These are phyloP conservation scores for Paxillus ammoniavirescens DNA, from an alignment of 768 basidiomycete species.

Conservation along the genomic window DNA sequence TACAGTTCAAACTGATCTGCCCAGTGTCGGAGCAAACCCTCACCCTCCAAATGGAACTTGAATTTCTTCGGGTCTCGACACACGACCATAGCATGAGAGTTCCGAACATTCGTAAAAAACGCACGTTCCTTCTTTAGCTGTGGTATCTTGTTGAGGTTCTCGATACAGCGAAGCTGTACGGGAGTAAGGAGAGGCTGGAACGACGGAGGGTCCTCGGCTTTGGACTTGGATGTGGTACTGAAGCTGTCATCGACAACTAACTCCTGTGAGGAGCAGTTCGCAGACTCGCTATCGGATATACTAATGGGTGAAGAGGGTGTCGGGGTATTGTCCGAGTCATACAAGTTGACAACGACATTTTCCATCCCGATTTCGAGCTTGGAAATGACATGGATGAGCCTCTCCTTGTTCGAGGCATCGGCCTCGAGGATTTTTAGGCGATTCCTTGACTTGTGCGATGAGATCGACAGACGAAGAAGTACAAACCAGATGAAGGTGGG, in stretches of 20 bases:
- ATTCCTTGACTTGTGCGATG: slow-evolving; percentile 56
- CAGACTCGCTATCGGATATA: neutral
- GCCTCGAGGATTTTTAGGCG: slow-evolving; percentile 67
- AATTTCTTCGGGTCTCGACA: slow-evolving; percentile 65
- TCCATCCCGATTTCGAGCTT: slow-evolving; percentile 62
- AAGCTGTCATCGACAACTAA: neutral
- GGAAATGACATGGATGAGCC: slow-evolving; percentile 55
- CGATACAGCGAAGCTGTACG: slow-evolving; percentile 55
- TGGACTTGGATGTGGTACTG: neutral
- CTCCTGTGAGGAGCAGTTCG: neutral
- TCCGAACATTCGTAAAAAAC: slow-evolving; percentile 56
- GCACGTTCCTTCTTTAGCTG: slow-evolving; percentile 66
- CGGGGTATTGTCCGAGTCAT: slow-evolving; percentile 37
- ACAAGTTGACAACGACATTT: slow-evolving; percentile 56
- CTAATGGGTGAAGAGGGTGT: slow-evolving; percentile 8
- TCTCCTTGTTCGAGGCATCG: slow-evolving; percentile 45
- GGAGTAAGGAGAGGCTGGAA: slow-evolving; percentile 51
- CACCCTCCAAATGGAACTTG: slow-evolving; percentile 55
- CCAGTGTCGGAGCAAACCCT: slow-evolving; percentile 70
- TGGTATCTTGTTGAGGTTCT: slow-evolving; percentile 65
- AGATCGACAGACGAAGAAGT: slow-evolving; percentile 56
- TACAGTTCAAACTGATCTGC: slow-evolving; percentile 57
- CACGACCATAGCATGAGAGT: slow-evolving; percentile 72
- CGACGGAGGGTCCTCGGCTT: slow-evolving; percentile 8
- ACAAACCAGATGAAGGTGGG: slow-evolving; percentile 55